phyloP scores from a whole-genome alignment of 257 asterid genomes.

The Jacaranda mimosifolia region DNA sequence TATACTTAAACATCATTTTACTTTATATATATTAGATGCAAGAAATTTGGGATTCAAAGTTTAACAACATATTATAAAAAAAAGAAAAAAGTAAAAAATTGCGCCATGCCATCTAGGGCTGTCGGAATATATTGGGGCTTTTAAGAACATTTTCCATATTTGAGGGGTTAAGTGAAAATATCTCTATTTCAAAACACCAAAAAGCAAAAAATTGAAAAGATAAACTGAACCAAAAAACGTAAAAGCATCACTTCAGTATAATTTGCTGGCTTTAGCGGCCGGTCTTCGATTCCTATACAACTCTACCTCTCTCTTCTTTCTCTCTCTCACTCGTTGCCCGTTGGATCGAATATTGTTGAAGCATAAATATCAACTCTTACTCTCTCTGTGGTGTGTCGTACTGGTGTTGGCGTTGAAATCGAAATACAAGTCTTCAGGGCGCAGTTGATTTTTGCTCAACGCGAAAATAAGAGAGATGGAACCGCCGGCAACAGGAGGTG shows the following conservation, averaged over 20 bases:
- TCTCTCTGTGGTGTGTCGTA: constrained; percentile 22
- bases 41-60: too few relatives aligned
- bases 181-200: background rate
- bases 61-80: too few relatives aligned
- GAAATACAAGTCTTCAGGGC: background rate
- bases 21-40: too few relatives aligned
- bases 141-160: background rate
- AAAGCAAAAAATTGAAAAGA: background rate
- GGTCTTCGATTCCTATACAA: constrained; percentile 32
- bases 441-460: constrained; percentile 15
- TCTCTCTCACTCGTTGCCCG: background rate
- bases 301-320: constrained; percentile 1
- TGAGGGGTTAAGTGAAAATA: constrained; percentile 26
- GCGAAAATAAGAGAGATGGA: constrained; percentile 48
- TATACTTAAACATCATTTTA: too few relatives aligned
- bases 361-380: background rate
- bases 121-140: constrained; percentile 19
- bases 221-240: too few relatives aligned
- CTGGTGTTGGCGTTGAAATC: constrained; percentile 25
- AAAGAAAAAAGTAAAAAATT: too few relatives aligned
- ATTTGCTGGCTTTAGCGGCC: constrained; percentile 34
- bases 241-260: constrained; percentile 1
- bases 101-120: too few relatives aligned
- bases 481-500: constrained; percentile 60
- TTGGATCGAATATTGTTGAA: constrained; percentile 33